These are phyloP conservation scores for Durotheca rogersii DNA, from an alignment of 495 filamentous ascomycete genomes.

Conservation along the genomic window DNA sequence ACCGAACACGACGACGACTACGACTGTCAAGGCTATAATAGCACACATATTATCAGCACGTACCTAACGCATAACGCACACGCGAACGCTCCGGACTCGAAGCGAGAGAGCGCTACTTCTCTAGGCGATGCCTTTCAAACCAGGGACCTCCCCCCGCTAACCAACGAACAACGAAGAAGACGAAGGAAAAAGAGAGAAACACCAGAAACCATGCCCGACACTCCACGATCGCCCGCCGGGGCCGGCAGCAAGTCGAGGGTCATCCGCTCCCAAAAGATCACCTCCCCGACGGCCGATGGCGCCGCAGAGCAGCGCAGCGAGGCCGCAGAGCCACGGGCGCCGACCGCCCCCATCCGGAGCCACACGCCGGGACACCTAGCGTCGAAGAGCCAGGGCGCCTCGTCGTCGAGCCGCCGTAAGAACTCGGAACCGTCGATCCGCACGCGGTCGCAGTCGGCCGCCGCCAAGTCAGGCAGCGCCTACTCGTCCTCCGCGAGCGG, in stretches of 20 bases:
- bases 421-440: constrained; percentile 51
- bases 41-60: too few species aligned
- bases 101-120: too few species aligned
- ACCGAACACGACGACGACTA: too few species aligned
- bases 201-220: constrained; percentile 38
- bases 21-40: too few species aligned
- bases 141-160: constrained; percentile 8
- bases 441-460: constrained; percentile 50
- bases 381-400: constrained; percentile 41
- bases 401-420: constrained; percentile 48
- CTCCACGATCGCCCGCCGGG: constrained; percentile 29
- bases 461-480: constrained; percentile 36
- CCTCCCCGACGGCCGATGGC: constrained; percentile 21
- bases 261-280: constrained; percentile 34
- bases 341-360: constrained; percentile 42
- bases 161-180: too few species aligned
- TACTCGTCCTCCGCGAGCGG: too few species aligned
- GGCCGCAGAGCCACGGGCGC: constrained; percentile 26
- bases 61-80: too few species aligned
- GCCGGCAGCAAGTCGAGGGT: constrained; percentile 28
- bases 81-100: too few species aligned
- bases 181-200: too few species aligned
- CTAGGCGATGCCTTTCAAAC: constrained; percentile 21
- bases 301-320: constrained; percentile 31
- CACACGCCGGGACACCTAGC: constrained; percentile 58